A percentile compares a stretch with the other conserved stretches of the same genome.
phyloP scores from a whole-genome alignment of 176 grass and related monocot genomes.

The Carex kokanica region DNA sequence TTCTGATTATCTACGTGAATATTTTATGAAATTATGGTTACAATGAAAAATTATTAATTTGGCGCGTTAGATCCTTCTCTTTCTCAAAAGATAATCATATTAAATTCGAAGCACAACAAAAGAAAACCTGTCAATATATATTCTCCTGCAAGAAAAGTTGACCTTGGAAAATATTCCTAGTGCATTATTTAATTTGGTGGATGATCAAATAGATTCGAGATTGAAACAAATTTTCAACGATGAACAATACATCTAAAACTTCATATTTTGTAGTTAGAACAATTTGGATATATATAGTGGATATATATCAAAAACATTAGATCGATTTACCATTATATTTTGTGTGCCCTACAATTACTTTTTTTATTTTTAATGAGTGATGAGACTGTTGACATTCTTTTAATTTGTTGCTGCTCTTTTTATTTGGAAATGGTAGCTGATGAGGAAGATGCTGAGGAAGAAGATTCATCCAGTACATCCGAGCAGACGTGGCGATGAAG shows the following conservation, averaged over 20 bases:
- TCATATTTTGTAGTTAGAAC: too few species aligned
- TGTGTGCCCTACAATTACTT: too few species aligned
- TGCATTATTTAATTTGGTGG: neutral
- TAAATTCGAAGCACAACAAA: neutral
- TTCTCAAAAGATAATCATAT: neutral
- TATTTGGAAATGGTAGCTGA: conserved; percentile 64
- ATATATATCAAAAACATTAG: too few species aligned
- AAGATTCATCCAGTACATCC: conserved; percentile 88
- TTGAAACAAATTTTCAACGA: neutral
- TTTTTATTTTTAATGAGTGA: too few species aligned
- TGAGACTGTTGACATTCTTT: neutral
- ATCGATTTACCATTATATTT: too few species aligned
- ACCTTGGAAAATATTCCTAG: neutral
- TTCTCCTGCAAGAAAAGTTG: too few species aligned
- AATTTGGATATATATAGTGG: too few species aligned
- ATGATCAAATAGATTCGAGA: neutral
- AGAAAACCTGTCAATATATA: neutral
- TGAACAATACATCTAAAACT: too few species aligned
- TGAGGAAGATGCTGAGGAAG: conserved; percentile 92
- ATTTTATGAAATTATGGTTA: neutral
- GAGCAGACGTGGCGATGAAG: conserved; percentile 35
- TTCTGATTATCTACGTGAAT: neutral
- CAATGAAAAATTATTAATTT: neutral
- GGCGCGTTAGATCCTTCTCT: neutral
- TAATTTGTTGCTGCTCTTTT: neutral